These are phyloP conservation scores for Boletus fagicola DNA, from an alignment of 768 basidiomycete genomes.

Conservation along the genomic window DNA sequence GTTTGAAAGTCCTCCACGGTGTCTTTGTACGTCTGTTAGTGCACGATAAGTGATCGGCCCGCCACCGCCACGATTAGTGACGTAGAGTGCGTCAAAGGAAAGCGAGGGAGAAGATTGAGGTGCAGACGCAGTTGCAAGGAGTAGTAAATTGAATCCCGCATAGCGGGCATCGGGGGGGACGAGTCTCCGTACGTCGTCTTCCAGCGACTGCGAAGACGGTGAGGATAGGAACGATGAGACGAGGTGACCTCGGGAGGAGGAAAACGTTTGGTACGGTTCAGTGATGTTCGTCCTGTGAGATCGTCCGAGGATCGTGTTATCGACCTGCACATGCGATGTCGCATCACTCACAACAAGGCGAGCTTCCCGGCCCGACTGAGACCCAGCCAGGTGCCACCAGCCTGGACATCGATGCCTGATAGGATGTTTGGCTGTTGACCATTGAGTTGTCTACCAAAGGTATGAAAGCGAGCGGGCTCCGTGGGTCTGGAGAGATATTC, in stretches of 20 bases:
- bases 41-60: slow-evolving; percentile 53
- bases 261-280: slow-evolving; percentile 50
- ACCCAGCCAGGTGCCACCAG: slow-evolving; percentile 85
- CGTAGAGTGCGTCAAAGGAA: slow-evolving; percentile 51
- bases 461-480: slow-evolving; percentile 61
- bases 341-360: slow-evolving; percentile 62
- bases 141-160: slow-evolving; percentile 80
- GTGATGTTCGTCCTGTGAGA: slow-evolving; percentile 78
- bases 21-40: slow-evolving; percentile 48
- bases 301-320: too few species aligned
- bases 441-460: slow-evolving; percentile 43
- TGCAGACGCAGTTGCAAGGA: slow-evolving; percentile 46
- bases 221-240: slow-evolving; percentile 66
- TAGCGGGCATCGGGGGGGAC: slow-evolving; percentile 50
- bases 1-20: slow-evolving; percentile 67
- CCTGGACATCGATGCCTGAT: slow-evolving; percentile 70
- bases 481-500: slow-evolving; percentile 71
- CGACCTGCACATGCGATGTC: not conserved
- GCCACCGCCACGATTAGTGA: slow-evolving; percentile 73
- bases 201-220: slow-evolving; percentile 44
- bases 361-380: slow-evolving; percentile 62
- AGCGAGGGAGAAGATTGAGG: slow-evolving; percentile 22
- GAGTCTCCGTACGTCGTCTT: slow-evolving; percentile 48
- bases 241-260: slow-evolving; percentile 67
- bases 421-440: slow-evolving; percentile 43